A percentile compares a stretch with the other conserved stretches of the same genome.
Evolutionary conservation across 495 filamentous ascomycete genomes (phyloP).

Genomic region (Neurospora sublineolata): DNA sequence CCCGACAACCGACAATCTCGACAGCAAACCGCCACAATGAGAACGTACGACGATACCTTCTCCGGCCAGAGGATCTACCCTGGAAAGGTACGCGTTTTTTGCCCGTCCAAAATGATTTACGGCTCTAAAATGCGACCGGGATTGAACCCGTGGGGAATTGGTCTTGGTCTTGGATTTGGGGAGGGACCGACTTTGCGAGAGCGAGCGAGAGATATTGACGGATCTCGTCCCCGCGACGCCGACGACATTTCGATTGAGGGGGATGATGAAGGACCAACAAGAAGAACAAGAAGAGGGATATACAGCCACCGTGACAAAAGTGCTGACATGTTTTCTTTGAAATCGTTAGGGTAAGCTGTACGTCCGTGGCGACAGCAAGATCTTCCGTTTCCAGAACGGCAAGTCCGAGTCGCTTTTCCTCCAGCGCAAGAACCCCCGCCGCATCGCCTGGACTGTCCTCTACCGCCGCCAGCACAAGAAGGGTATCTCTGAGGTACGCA

Average conservation of each 20-base stretch:
- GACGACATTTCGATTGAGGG: background rate
- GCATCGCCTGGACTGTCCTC: conserved; percentile 96
- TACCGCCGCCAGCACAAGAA: conserved; percentile 98
- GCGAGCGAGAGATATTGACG: background rate
- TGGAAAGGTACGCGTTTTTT: conserved; percentile 69
- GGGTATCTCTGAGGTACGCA: conserved; percentile 98
- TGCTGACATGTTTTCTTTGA: conserved; percentile 17
- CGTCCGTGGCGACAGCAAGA: conserved; percentile 98
- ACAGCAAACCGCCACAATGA: conserved; percentile 61
- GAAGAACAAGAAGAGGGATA: background rate
- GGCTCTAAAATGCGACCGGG: background rate
- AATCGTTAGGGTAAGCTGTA: conserved; percentile 86
- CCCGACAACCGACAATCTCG: conserved; percentile 25
- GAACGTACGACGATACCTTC: conserved; percentile 98
- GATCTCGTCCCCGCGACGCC: background rate
- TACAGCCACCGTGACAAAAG: background rate
- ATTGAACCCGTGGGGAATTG: background rate
- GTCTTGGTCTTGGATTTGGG: background rate
- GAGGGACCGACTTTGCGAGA: background rate
- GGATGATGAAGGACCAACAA: background rate
- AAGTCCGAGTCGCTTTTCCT: conserved; percentile 99
- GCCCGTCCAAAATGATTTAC: background rate
- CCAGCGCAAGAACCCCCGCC: conserved; percentile 99
- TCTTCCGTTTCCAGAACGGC: conserved; percentile 99
- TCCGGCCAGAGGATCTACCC: conserved; percentile 97